A percentile compares a stretch with the other conserved stretches of the same genome.
Conservation (phyloP, 768 basidiomycete genomes). For the Melanogaster broomeanus region DNA sequence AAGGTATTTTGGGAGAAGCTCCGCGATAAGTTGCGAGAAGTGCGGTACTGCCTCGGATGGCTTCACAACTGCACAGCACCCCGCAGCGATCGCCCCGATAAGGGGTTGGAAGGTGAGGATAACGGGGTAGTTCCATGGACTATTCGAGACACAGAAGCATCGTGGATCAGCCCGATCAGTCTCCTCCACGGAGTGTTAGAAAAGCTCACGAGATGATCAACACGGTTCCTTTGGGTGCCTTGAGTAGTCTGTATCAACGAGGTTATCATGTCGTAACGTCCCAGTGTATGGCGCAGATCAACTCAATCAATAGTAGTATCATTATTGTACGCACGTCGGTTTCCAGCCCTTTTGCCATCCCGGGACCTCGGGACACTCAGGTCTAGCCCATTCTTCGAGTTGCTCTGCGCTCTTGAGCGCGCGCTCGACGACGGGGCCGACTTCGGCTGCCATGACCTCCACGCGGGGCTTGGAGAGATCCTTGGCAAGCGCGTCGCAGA, state of each 20-base stretch:
- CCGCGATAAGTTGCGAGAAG: constrained; percentile 49
- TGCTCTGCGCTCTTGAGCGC: constrained; percentile 44
- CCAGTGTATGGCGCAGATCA: too few species aligned
- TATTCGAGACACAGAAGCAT: constrained; percentile 17
- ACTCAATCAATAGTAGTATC: too few species aligned
- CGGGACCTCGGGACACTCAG: constrained; percentile 39
- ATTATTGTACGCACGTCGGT: constrained; percentile 40
- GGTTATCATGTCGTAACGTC: neutral
- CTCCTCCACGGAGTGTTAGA: neutral
- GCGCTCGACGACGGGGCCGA: constrained; percentile 44
- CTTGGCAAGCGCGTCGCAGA: constrained; percentile 43
- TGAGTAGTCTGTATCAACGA: constrained; percentile 37
- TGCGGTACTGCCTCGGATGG: constrained; percentile 58
- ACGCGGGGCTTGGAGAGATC: constrained; percentile 53
- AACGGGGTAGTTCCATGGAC: constrained; percentile 71
- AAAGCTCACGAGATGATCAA: constrained; percentile 57
- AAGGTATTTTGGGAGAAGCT: constrained; percentile 57
- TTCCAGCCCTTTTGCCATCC: constrained; percentile 51
- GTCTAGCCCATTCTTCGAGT: constrained; percentile 60
- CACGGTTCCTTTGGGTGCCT: constrained; percentile 60
- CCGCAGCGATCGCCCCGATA: constrained; percentile 73
- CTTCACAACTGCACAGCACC: constrained; percentile 68
- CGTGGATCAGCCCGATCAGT: neutral
- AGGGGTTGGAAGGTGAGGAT: constrained; percentile 57
- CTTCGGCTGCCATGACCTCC: constrained; percentile 42